Evolutionary conservation across 805 yeast species (phyloP).

Genomic region (Yarrowia keelungensis): DNA sequence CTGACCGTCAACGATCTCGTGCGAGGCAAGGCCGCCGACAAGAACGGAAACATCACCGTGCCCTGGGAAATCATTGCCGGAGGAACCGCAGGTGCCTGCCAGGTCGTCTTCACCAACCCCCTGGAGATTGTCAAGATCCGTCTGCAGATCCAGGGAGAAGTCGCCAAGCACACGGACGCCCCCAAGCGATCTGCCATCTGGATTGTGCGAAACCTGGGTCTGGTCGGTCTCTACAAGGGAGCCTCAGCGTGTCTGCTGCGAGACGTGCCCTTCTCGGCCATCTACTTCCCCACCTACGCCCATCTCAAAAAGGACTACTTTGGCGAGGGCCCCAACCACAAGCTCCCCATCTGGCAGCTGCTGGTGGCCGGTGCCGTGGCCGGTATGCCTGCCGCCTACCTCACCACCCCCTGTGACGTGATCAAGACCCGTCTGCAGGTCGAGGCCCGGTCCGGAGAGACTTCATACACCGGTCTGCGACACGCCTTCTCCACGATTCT

Average conservation of each 20-base stretch:
- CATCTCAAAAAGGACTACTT: constrained; percentile 84
- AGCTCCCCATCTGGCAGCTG: constrained; percentile 81
- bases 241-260: constrained; percentile 88
- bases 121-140: constrained; percentile 94
- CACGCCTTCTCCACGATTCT: constrained; percentile 79
- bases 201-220: constrained; percentile 79
- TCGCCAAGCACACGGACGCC: constrained; percentile 52
- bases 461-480: constrained; percentile 73
- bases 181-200: constrained; percentile 66
- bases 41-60: constrained; percentile 56
- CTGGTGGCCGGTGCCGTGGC: constrained; percentile 90
- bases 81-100: constrained; percentile 95
- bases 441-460: constrained; percentile 77
- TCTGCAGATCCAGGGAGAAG: constrained; percentile 89
- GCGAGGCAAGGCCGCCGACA: constrained; percentile 71
- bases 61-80: constrained; percentile 84
- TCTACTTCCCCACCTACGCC: constrained; percentile 96
- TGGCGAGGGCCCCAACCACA: constrained; percentile 78
- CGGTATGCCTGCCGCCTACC: constrained; percentile 96
- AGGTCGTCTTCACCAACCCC: constrained; percentile 95
- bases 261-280: constrained; percentile 96
- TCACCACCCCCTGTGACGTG: constrained; percentile 97
- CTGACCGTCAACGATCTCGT: constrained; percentile 91
- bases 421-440: constrained; percentile 94
- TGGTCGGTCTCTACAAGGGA: constrained; percentile 89